Evolutionary conservation across 75 land plant species (phyloP).

Genomic region (Picea sitchensis): DNA sequence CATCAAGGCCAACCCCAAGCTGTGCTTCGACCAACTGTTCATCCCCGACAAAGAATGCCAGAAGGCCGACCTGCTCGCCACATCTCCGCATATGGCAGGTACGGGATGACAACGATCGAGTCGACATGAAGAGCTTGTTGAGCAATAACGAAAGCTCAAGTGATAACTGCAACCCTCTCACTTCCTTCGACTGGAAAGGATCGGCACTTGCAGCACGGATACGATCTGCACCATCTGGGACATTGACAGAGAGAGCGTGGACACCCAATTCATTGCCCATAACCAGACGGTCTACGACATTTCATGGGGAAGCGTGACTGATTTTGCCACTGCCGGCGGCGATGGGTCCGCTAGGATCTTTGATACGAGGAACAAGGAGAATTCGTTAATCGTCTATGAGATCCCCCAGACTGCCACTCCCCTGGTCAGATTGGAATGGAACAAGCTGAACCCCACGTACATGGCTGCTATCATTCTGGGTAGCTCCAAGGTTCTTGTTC

Average conservation of each 20-base stretch:
- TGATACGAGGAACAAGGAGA: slow-evolving; percentile 15
- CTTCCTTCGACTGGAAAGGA: too few species aligned
- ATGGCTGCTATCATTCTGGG: slow-evolving; percentile 91
- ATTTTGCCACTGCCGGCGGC: slow-evolving; percentile 92
- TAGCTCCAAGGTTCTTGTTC: slow-evolving; percentile 66
- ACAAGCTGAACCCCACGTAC: slow-evolving; percentile 83
- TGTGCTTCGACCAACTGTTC: slow-evolving; percentile 14
- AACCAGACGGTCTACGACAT: slow-evolving; percentile 76
- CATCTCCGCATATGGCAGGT: too few species aligned
- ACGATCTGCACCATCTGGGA: slow-evolving; percentile 42
- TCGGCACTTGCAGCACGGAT: slow-evolving; percentile 8
- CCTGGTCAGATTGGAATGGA: slow-evolving; percentile 80
- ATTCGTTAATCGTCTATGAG: slow-evolving; percentile 87
- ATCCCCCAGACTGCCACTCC: slow-evolving; percentile 80
- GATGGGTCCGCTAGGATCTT: slow-evolving; percentile 87
- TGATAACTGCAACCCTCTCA: slow-evolving; percentile 31
- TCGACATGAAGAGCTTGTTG: slow-evolving; percentile 34
- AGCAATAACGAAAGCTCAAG: slow-evolving; percentile 9
- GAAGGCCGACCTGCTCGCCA: too few species aligned
- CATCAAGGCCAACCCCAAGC: too few species aligned
- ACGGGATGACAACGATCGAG: slow-evolving; percentile 9
- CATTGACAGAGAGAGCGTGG: slow-evolving; percentile 62
- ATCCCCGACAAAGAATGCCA: too few species aligned
- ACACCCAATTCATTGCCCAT: slow-evolving; percentile 90
- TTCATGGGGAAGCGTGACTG: slow-evolving; percentile 92